phyloP scores from a whole-genome alignment of 2,329 filamentous ascomycete genomes.

The Sordariomycetes sp. region DNA sequence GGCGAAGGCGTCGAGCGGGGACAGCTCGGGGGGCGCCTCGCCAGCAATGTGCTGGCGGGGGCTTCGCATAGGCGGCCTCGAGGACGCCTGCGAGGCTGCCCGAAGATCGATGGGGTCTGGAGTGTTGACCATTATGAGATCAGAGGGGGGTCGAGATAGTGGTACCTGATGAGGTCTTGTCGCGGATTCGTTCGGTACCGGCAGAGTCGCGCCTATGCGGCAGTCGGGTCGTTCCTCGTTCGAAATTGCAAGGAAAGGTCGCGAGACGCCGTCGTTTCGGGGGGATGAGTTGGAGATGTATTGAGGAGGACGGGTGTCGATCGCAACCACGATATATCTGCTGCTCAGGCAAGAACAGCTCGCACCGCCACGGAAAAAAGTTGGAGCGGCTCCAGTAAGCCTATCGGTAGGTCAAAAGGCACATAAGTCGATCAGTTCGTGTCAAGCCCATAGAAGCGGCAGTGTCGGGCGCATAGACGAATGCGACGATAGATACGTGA shows the following conservation, averaged over 20 bases:
- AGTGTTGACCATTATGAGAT: constrained; percentile 36
- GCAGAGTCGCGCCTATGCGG: background rate
- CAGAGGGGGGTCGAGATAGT: constrained; percentile 2
- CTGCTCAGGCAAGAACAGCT: background rate
- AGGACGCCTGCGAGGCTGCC: constrained; percentile 39
- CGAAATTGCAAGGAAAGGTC: background rate
- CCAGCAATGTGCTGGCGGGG: constrained; percentile 66
- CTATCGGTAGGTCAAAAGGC: constrained; percentile 3
- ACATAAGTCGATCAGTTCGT: constrained; percentile 8
- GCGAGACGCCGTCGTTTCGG: background rate
- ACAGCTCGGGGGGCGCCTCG: constrained; percentile 77
- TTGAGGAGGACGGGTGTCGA: background rate
- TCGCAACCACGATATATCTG: background rate
- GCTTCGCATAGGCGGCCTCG: constrained; percentile 48
- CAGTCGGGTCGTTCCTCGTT: background rate
- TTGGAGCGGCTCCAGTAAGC: constrained; percentile 1
- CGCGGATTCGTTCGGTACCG: background rate
- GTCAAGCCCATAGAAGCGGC: constrained; percentile 5
- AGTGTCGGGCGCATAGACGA: background rate
- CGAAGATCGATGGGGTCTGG: constrained; percentile 47
- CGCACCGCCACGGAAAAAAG: background rate
- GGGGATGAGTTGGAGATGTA: background rate
- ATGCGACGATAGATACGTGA: background rate
- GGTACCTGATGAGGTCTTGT: background rate
- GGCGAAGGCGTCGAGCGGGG: constrained; percentile 89